These are phyloP conservation scores for Scheffersomyces spartinae DNA, from an alignment of 805 yeast species.

Conservation along the genomic window DNA sequence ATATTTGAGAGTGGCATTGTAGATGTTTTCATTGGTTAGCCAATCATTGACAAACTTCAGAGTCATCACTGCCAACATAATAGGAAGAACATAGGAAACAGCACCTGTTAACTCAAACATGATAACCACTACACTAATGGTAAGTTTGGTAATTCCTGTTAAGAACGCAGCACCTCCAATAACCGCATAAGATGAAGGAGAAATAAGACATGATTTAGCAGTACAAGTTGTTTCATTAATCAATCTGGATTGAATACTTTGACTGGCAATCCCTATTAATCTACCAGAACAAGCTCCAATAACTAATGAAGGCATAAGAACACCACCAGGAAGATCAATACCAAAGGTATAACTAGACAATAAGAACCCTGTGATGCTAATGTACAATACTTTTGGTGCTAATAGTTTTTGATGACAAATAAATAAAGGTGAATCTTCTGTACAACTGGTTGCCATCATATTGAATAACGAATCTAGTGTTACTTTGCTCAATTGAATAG, in stretches of 20 bases:
- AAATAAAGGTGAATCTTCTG: constrained; percentile 23
- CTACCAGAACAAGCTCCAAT: constrained; percentile 54
- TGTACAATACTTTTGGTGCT: constrained; percentile 22
- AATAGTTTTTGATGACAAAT: constrained; percentile 14
- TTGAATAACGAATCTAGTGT: constrained; percentile 25
- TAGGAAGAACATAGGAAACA: constrained; percentile 68
- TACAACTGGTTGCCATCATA: constrained; percentile 27
- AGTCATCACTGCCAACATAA: constrained; percentile 72
- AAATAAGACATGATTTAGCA: constrained; percentile 43
- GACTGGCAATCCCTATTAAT: constrained; percentile 40
- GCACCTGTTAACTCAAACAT: constrained; percentile 84
- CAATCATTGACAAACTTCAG: constrained; percentile 65
- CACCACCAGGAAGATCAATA: constrained; percentile 55
- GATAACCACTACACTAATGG: constrained; percentile 70
- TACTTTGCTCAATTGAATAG: constrained; percentile 22
- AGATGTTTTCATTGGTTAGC: constrained; percentile 46
- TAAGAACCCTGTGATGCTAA: constrained; percentile 39
- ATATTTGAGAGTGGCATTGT: constrained; percentile 35
- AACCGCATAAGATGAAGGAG: constrained; percentile 82
- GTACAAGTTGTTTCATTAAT: constrained; percentile 33
- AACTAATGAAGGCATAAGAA: constrained; percentile 50
- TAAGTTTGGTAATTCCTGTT: constrained; percentile 72
- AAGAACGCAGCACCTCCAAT: constrained; percentile 80
- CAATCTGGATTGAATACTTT: constrained; percentile 34
- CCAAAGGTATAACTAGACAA: constrained; percentile 66